phyloP scores from a whole-genome alignment of 225 moss, liverwort and hornwort genomes.

The Climacium dendroides region DNA sequence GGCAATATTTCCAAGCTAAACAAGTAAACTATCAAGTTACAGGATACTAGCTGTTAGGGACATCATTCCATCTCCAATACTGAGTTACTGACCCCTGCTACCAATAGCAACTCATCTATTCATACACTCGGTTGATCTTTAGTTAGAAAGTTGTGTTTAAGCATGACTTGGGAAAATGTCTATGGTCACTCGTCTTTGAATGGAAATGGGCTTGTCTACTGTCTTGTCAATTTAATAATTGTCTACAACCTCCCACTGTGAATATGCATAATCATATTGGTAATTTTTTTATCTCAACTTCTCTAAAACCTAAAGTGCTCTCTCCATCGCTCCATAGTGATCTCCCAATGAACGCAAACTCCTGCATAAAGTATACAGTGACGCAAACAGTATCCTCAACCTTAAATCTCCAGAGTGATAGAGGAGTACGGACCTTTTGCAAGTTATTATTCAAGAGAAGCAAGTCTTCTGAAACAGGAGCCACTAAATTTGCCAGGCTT shows the following conservation, averaged over 20 bases:
- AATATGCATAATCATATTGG: not conserved
- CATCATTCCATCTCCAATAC: not conserved
- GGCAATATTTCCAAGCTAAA: not conserved
- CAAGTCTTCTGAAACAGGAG: conserved; percentile 43
- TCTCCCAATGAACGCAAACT: not conserved
- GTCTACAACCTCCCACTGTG: not conserved
- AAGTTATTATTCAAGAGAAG: conserved; percentile 32
- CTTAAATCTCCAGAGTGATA: not conserved
- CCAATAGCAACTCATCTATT: not conserved
- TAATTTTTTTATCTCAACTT: not conserved
- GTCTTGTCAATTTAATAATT: not conserved
- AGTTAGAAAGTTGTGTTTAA: not conserved
- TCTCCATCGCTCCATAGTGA: not conserved
- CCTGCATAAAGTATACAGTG: not conserved
- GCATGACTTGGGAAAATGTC: not conserved
- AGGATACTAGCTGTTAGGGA: not conserved
- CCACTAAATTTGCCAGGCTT: conserved; percentile 20
- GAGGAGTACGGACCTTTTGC: conserved; percentile 14
- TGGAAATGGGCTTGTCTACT: not conserved
- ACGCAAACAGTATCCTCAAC: not conserved
- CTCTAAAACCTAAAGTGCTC: not conserved
- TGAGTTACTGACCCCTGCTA: not conserved
- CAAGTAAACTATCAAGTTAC: not conserved
- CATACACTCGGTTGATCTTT: not conserved
- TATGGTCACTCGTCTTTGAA: not conserved